Evolutionary conservation across 257 asterid species (phyloP), one percentile per base, ranked within the genome.

Genomic region (Sherardia arvensis): DNA sequence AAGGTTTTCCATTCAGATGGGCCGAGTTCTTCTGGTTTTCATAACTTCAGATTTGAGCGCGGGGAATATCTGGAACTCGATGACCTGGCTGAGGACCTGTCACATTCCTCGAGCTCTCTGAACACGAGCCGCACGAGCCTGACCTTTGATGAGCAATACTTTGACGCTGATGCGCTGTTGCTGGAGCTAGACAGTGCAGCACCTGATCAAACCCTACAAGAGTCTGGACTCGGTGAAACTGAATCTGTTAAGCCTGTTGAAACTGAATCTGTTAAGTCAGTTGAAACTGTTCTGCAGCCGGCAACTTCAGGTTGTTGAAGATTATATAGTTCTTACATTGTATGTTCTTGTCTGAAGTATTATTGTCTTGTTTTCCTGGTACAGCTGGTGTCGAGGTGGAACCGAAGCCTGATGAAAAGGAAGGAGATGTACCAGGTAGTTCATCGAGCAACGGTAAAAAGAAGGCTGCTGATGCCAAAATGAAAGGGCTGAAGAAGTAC

Each of bases 1-100:
- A 75, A 82, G 59, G 76, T 89, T 63, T 79, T 84, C 70, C 66
- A 21, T 53, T 66, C 75, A 25, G 40, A 66, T 10, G 32, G 1
- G 23, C 62, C 20, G 18, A 40, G 18, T 18, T 53, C 64, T 29
- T 21, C 49, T 73, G 66, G 74, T 70, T 66, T 45, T 22, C 29
- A 4, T 25, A 15, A 29, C 23, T 70, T 23, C 61, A 59, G 0
- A 21, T 49, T 5, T 12, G 8, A 49, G 1, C 66, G 66, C 55
- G 94, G 83, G 3, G 95, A 82, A 79, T 86, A 40, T 76, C 36
- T 86, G 69, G 95, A 86, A 71, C 61, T 84, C 71, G 28, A 73
- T 60, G 95, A 86, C 66, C 81, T 86, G 30, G 74, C 17, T 36
- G 83, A 77, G 26, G 76, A 69, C 0, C 71, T 55, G 29, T 84